A percentile compares a stretch with the other conserved stretches of the same genome.
Evolutionary conservation across 768 basidiomycete genomes (phyloP).

Genomic region (Suillus clintonianus): DNA sequence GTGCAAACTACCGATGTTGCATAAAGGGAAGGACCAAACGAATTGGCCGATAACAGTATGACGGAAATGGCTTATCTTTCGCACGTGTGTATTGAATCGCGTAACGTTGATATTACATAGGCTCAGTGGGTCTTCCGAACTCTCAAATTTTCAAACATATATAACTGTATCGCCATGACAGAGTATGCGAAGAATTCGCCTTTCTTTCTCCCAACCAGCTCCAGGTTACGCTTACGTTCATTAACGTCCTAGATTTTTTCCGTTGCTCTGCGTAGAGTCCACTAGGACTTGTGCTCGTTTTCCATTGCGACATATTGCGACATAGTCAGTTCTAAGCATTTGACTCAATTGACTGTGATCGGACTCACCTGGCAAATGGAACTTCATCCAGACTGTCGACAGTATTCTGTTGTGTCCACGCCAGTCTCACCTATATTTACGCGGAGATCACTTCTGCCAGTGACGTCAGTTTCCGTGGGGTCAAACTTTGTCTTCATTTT

Average conservation of each 20-base stretch:
- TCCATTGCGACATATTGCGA: not conserved
- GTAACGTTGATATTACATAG: not conserved
- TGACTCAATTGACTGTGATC: not conserved
- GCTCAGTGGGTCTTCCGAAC: not conserved
- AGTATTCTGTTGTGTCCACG: not conserved
- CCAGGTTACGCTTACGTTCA: not conserved
- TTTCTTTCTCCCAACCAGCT: not conserved
- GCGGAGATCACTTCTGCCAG: not conserved
- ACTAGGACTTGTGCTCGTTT: not conserved
- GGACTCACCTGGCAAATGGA: not conserved
- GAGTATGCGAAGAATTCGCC: not conserved
- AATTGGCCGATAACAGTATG: not conserved
- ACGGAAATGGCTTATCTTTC: slow-evolving; percentile 1
- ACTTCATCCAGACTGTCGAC: not conserved
- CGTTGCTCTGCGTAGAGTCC: not conserved
- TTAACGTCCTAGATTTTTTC: not conserved
- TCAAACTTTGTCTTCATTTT: not conserved
- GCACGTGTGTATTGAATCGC: not conserved
- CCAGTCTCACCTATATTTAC: not conserved
- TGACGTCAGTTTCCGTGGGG: slow-evolving; percentile 2
- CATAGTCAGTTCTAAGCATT: not conserved
- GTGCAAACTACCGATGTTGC: not conserved
- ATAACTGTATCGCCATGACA: not conserved
- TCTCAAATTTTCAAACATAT: slow-evolving; percentile 3
- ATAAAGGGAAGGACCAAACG: not conserved